Conservation (phyloP, 2,329 filamentous ascomycete species). For the Clonostachys chloroleuca region DNA sequence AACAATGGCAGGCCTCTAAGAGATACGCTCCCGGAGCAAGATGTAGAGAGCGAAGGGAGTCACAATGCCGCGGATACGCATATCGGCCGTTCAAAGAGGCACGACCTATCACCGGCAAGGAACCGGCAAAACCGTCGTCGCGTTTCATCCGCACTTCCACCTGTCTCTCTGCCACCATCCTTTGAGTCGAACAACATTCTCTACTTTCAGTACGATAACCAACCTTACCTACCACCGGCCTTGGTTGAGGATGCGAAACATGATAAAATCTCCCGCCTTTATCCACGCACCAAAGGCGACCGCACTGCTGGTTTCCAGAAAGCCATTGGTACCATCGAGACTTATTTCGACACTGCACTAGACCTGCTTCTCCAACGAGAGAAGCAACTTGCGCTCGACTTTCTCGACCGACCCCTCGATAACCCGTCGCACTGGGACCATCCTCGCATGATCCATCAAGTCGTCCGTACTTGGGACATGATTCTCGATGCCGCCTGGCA, state of each 20-base stretch:
- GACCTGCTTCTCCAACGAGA: background rate
- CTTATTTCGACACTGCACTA: slow-evolving; percentile 2
- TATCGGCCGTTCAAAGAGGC: background rate
- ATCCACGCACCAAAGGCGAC: background rate
- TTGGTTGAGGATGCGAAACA: background rate
- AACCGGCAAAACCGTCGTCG: background rate
- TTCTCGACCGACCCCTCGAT: background rate
- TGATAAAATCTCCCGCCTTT: background rate
- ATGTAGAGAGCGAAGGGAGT: background rate
- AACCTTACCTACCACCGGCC: background rate
- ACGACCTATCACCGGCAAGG: background rate
- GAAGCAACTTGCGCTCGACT: background rate
- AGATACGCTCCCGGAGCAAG: background rate
- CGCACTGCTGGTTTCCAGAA: background rate
- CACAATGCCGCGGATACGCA: background rate
- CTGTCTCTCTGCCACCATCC: background rate
- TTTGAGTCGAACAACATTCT: slow-evolving; percentile 1
- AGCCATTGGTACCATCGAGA: background rate
- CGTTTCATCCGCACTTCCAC: background rate
- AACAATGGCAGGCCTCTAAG: background rate
- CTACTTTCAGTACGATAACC: background rate
- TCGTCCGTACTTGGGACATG: slow-evolving; percentile 21
- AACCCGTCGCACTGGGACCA: slow-evolving; percentile 1
- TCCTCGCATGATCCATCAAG: slow-evolving; percentile 7
- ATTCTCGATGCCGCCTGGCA: slow-evolving; percentile 30